Evolutionary conservation across 2,329 filamentous ascomycete genomes (phyloP), one percentile per base, ranked within the genome.

Genomic region (Colletotrichum sp.): DNA sequence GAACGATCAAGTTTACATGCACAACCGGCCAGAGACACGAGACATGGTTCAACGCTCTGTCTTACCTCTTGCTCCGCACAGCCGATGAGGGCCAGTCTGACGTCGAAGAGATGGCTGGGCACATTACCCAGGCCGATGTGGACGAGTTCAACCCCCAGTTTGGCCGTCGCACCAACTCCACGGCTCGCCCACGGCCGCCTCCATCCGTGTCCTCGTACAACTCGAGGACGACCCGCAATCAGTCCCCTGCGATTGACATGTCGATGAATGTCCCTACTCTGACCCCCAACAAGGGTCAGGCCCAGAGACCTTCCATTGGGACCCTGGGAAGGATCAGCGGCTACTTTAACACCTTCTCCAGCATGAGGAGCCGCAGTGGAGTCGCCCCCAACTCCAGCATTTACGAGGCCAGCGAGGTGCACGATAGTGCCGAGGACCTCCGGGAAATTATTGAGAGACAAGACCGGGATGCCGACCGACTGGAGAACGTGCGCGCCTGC

Each of bases 1-100:
- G 97, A 78, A 93, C 93, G 18, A 92, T 99, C 85, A 96, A 98
- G 84, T 98, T 99, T 79, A 99, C 97, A 2, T 97, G 96, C 77
- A 93, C 95, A 3, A 99, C 97, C 4, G 94, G 95, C 48, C 96
- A 98, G 83, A 91, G 97, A 76, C 97, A 99, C 81, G 97, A 99
- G 86, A 98, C 96, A 1, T 99, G 97, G 97, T 98, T 97, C 89
- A 98, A 98, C 81, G 96, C 97, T 0, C 89, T 99, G 70, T 98
- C 95, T 2, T 99, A 99, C 83, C 90, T 99, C 16, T 90, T 98
- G 43, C 89, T 98, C 34, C 93, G 96, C 61, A 96, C 93, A 30
- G 89, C 92, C 36, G 87, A 90, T 24, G 93, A 94, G 48, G 90
- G 87, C n/a, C 89, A 91, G 67, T 87, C 90, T 8, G 90, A 92